Evolutionary conservation across 257 asterid species (phyloP), one percentile per base, ranked within the genome.

Genomic region (Cordia subcordata): DNA sequence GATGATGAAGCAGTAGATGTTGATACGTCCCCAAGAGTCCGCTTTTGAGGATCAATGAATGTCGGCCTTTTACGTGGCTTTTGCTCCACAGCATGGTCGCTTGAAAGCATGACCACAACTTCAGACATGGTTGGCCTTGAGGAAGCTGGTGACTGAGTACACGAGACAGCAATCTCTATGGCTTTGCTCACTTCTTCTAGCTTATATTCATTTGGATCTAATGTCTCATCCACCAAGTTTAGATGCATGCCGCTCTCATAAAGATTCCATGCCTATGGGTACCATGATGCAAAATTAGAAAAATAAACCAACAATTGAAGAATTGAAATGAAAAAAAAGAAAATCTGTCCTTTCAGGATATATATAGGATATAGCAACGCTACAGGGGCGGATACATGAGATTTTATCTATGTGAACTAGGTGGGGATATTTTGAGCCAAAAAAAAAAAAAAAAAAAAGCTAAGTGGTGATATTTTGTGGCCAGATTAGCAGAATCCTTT

Each of bases 51-150:
- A 35, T 71, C 72, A 4, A 68, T 53, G 11, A 77, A 60, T 1
- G 82, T 23, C 38, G 81, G 76, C 64, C 78, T 70, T 11, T 15
- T 72, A 0, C 79, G 85, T 21, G 69, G 54, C 55, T 35, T 65
- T 19, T 59, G 65, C 64, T 69, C 77, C 4, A 44, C 21, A 13
- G 79, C 27, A 10, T 49, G 57, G 39, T 76, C 87, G 52, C 83
- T 86, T 42, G 67, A 56, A 37, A 90, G 80, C 94, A 87, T 81
- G 47, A 78, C 85, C 1, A 85, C 74, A 10, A 85, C 75, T 66
- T 90, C 93, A 8, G 96, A 85, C 97, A 90, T 85, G 55, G 77
- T 76, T 33, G 97, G 97, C 71, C 97, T 76, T 5, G 66, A 49
- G n/a, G 88, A 72, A 22, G 91, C 64, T 11, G 93, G 87, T 5